A percentile compares a stretch with the other conserved stretches of the same genome.
phyloP scores from a whole-genome alignment of 305 asterid species.

The Fraxinus dipetala region DNA sequence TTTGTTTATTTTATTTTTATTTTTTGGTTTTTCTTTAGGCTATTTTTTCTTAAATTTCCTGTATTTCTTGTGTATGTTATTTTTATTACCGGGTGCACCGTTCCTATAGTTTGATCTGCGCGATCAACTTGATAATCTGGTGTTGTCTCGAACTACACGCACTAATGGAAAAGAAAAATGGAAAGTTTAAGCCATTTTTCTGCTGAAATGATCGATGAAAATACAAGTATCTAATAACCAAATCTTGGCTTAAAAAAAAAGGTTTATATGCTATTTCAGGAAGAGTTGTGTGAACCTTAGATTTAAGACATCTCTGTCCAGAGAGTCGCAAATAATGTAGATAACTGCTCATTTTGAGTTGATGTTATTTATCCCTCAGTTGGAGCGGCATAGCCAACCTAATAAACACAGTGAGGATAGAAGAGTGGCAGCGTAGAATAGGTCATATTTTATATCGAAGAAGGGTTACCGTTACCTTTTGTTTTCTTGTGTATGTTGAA shows the following conservation, averaged over 20 bases:
- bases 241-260: background rate
- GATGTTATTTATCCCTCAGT: background rate
- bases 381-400: background rate
- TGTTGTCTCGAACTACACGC: background rate
- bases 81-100: background rate
- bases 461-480: background rate
- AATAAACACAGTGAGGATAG: background rate
- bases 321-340: background rate
- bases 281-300: background rate
- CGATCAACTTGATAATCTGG: constrained; percentile 4
- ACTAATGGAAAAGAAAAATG: background rate
- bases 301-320: background rate
- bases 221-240: background rate
- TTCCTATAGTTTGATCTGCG: constrained; percentile 7
- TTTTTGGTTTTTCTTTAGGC: background rate
- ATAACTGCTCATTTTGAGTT: background rate
- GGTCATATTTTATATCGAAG: background rate
- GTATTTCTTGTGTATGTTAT: background rate
- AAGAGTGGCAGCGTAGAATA: background rate
- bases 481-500: constrained; percentile 9
- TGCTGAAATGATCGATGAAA: background rate
- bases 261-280: background rate
- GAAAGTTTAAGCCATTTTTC: background rate
- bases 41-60: background rate
- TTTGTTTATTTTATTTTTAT: background rate